Evolutionary conservation across 2,329 filamentous ascomycete genomes (phyloP), one percentile per base, ranked within the genome.

Genomic region (Stemphylium beticola): DNA sequence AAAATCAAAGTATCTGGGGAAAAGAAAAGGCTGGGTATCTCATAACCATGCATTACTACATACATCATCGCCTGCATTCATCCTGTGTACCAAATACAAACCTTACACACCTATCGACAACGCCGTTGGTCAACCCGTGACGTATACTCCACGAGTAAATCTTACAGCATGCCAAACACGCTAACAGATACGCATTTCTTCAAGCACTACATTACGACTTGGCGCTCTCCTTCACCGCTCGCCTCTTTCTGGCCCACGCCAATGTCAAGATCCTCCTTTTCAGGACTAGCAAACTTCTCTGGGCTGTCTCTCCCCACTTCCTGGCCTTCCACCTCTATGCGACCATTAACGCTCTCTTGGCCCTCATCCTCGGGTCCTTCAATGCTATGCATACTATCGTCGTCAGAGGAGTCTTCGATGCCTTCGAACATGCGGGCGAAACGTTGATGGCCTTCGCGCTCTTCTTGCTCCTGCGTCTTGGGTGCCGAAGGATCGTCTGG

Each of bases 381-480:
- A 4, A 50, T 50, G 12, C 50, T 56, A 12, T 48, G 56, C 32
- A 58, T 47, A 34, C 61, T 66, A 26, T 69, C 68, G n/a, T 66
- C 65, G 61, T 68, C 67, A 38, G 65, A 69, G 26, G 53, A 57
- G 49, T 67, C 66, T 38, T 73, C 71, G 32, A 72, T 71, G 8
- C 68, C 68, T 56, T 71, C 71, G 32, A 74, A 75, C 65, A 75
- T 64, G 11, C 62, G 63, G 40, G 65, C 62, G 41, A 75, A 72
- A 42, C 69, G 63, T 51, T 72, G 67, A 37, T 73, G 68, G 2
- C 67, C 71, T 58, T 72, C 67, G n/a, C 66, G 58, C 33, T 67
- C 66, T 45, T 71, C 69, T 36, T 72, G 58, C 42, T 68, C 64
- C 45, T 68, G 62, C 2, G 61, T 61, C 26, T 61, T 65, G 11